Conservation (phyloP, 2,329 filamentous ascomycete genomes). For the Orbilia javanica region DNA sequence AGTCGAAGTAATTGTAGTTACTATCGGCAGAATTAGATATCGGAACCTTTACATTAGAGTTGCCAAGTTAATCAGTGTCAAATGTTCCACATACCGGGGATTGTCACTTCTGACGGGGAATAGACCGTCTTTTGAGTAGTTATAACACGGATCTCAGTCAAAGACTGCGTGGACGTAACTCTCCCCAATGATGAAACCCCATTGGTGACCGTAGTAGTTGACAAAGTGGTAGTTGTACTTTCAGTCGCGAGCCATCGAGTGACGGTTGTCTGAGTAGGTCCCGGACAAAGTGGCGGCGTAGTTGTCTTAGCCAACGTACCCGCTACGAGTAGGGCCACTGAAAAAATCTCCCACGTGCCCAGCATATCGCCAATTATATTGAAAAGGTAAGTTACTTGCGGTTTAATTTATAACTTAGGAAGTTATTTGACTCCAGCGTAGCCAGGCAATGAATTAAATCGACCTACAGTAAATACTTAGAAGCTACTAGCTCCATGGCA, state of each 20-base stretch:
- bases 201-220: slow-evolving; percentile 34
- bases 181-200: slow-evolving; percentile 26
- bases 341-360: not conserved
- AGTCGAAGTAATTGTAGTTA: slow-evolving; percentile 6
- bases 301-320: slow-evolving; percentile 4
- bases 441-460: no score
- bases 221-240: slow-evolving; percentile 8
- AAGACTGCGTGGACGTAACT: slow-evolving; percentile 35
- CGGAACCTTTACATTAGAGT: not conserved
- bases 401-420: no score
- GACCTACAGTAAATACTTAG: no score
- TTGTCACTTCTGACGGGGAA: slow-evolving; percentile 17
- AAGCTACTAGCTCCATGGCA: no score
- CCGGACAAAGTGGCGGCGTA: slow-evolving; percentile 8
- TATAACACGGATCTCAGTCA: slow-evolving; percentile 25
- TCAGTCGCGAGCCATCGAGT: slow-evolving; percentile 26
- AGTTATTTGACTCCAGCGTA: no score
- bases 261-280: slow-evolving; percentile 35
- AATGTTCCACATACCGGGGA: slow-evolving; percentile 16
- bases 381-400: no score
- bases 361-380: no score
- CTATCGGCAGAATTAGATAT: not conserved
- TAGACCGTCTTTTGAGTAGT: slow-evolving; percentile 29
- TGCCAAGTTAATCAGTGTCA: not conserved
- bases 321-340: slow-evolving; percentile 2